Evolutionary conservation across 768 basidiomycete species (phyloP).

Genomic region (Suillus bovinus): DNA sequence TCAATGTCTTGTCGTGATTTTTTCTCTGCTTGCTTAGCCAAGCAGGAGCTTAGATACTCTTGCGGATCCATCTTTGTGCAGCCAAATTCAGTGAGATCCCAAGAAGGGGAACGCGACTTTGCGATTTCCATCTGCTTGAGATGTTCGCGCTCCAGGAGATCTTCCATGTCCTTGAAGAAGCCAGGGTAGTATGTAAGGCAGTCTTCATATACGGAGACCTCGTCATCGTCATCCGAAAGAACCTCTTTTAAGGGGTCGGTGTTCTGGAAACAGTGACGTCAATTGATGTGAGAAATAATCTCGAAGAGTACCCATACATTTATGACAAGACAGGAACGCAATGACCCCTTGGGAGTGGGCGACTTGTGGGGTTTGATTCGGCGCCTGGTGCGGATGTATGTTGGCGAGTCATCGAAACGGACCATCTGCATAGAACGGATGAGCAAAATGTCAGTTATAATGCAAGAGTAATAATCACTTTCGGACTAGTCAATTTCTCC

Average conservation of each 20-base stretch:
- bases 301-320: constrained; percentile 19
- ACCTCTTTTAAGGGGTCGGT: constrained; percentile 2
- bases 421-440: constrained; percentile 17
- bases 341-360: constrained; percentile 16
- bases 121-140: constrained; percentile 10
- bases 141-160: constrained; percentile 18
- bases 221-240: constrained; percentile 17
- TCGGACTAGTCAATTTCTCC: constrained; percentile 12
- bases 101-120: constrained; percentile 21
- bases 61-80: constrained; percentile 25
- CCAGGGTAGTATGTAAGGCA: constrained; percentile 24
- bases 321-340: constrained; percentile 30
- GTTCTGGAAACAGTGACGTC: constrained; percentile 18
- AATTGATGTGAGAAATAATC: neutral
- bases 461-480: constrained; percentile 17
- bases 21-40: constrained; percentile 28
- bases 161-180: constrained; percentile 19
- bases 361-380: constrained; percentile 20
- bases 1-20: constrained; percentile 21
- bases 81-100: constrained; percentile 32
- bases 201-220: constrained; percentile 30
- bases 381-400: constrained; percentile 20
- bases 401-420: constrained; percentile 29
- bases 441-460: neutral
- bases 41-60: constrained; percentile 28